These are phyloP conservation scores for Perilla frutescens DNA, from an alignment of 257 asterid species.

Conservation along the genomic window DNA sequence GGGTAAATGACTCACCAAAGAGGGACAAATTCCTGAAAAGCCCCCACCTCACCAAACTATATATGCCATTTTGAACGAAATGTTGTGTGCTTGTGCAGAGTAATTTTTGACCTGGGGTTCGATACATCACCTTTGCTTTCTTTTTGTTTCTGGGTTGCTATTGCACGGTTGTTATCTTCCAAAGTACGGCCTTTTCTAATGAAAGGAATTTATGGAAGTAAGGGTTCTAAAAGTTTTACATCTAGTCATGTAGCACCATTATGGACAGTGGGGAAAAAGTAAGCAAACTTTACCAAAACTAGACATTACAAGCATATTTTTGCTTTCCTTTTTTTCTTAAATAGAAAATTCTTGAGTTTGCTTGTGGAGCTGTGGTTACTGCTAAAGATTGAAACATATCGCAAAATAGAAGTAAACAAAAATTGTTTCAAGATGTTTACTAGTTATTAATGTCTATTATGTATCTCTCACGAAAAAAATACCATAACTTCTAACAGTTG, in stretches of 20 bases:
- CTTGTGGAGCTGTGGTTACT: constrained; percentile 16
- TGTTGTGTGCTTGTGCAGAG: constrained; percentile 4
- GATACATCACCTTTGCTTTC: background rate
- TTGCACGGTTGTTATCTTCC: constrained; percentile 14
- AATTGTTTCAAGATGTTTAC: background rate
- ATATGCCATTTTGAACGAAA: background rate
- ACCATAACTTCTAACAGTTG: background rate
- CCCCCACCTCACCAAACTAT: background rate
- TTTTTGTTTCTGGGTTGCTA: constrained; percentile 23
- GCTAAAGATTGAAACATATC: background rate
- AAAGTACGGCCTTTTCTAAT: background rate
- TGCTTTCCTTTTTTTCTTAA: background rate
- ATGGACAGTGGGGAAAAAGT: constrained; percentile 8
- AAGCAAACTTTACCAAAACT: background rate
- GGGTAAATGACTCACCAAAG: background rate
- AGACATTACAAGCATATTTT: background rate
- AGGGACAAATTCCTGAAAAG: background rate
- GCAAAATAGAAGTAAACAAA: background rate
- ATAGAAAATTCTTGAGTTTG: background rate
- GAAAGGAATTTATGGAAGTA: background rate
- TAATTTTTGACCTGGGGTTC: constrained; percentile 1
- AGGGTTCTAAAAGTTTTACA: background rate
- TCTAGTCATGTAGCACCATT: background rate
- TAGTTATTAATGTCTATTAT: background rate
- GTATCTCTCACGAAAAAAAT: background rate